Conservation (phyloP, 176 grass and related monocot species). For the Otatea glauca region DNA sequence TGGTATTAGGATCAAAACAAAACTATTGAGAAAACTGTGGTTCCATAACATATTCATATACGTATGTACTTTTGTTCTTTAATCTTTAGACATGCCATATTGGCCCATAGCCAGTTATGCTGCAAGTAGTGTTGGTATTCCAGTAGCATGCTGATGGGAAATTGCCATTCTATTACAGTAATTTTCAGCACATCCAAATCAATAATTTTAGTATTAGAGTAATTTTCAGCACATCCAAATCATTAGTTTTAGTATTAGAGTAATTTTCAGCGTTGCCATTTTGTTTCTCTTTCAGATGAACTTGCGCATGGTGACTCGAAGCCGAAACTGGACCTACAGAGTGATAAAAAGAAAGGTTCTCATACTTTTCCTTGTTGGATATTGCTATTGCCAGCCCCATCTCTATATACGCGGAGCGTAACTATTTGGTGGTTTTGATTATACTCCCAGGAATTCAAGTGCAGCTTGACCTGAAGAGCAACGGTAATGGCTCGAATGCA, state of each 20-base stretch:
- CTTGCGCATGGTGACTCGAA: slow-evolving; percentile 41
- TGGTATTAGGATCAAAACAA: neutral
- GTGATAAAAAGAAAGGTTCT: slow-evolving; percentile 82
- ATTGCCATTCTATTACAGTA: neutral
- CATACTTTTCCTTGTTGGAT: slow-evolving; percentile 17
- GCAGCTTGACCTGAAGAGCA: slow-evolving; percentile 84
- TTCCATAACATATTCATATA: slow-evolving; percentile 18
- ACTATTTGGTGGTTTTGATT: slow-evolving; percentile 4
- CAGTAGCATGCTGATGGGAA: neutral
- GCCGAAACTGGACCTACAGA: slow-evolving; percentile 78
- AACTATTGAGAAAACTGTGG: neutral
- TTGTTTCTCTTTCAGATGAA: slow-evolving; percentile 60
- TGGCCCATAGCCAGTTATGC: neutral
- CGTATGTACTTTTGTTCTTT: neutral
- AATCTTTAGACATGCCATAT: slow-evolving; percentile 1
- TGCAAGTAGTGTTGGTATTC: neutral
- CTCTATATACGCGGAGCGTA: neutral
- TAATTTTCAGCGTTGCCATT: neutral
- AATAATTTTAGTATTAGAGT: neutral
- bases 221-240: neutral
- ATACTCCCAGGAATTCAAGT: slow-evolving; percentile 77
- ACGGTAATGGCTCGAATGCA: slow-evolving; percentile 35
- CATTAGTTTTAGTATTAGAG: neutral
- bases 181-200: neutral
- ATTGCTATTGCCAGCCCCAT: neutral